Evolutionary conservation across 352 stramenopile genomes (phyloP).

Genomic region (Phytophthora ohioensis): DNA sequence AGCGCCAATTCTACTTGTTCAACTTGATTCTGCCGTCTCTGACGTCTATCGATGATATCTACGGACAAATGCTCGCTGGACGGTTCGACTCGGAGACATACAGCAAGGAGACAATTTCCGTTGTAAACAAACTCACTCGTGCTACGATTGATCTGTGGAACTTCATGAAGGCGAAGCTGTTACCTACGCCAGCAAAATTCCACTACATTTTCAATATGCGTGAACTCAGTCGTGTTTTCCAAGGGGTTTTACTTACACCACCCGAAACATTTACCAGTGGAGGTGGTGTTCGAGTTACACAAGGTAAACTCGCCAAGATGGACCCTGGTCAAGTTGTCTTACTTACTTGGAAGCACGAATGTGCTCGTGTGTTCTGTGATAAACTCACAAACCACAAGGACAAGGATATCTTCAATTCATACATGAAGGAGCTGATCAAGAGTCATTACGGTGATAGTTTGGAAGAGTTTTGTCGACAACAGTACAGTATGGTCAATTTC

Average conservation of each 20-base stretch:
- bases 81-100: constrained; percentile 93
- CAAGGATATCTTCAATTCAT: constrained; percentile 94
- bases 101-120: constrained; percentile 82
- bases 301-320: constrained; percentile 92
- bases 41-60: constrained; percentile 99
- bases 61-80: constrained; percentile 97
- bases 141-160: constrained; percentile 98
- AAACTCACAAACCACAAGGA: constrained; percentile 98
- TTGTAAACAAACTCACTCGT: constrained; percentile 95
- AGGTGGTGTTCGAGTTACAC: constrained; percentile 80
- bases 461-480: constrained; percentile 69
- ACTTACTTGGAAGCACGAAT: constrained; percentile 98
- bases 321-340: constrained; percentile 93
- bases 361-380: constrained; percentile 97
- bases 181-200: constrained; percentile 98
- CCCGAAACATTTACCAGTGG: constrained; percentile 95
- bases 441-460: constrained; percentile 92
- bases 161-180: constrained; percentile 97
- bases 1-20: constrained; percentile 99
- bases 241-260: constrained; percentile 96
- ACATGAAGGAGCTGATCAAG: constrained; percentile 93
- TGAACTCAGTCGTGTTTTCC: constrained; percentile 97
- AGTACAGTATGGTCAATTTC: constrained; percentile 98
- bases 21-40: constrained; percentile 98
- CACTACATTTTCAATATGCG: constrained; percentile 99